These are phyloP conservation scores for Hypoxylon lenormandii DNA, from an alignment of 495 filamentous ascomycete species.

Conservation along the genomic window DNA sequence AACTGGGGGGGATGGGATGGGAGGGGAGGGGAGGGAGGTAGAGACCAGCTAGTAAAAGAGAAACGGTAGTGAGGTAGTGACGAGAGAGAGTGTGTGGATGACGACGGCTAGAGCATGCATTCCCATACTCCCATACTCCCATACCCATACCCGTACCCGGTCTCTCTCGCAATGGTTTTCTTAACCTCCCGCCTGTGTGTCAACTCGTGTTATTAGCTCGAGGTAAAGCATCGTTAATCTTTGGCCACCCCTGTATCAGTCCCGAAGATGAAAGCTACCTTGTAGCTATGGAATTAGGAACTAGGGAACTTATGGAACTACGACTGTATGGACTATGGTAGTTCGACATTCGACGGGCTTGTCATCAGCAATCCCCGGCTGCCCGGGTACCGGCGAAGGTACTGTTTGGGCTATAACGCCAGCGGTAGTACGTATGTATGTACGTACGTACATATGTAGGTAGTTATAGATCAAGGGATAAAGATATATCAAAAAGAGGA, in stretches of 20 bases:
- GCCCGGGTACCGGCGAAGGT: constrained; percentile 28
- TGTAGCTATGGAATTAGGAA: background rate
- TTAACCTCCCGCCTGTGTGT: too few species aligned
- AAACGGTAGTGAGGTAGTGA: background rate
- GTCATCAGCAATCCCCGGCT: constrained; percentile 30
- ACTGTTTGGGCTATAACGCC: constrained; percentile 20
- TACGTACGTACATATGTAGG: too few species aligned
- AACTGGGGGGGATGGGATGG: too few species aligned
- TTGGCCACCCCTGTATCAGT: background rate
- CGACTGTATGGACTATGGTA: too few species aligned
- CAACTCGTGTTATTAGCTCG: too few species aligned
- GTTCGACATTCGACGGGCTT: constrained; percentile 15
- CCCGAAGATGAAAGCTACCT: constrained; percentile 16
- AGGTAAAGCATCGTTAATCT: too few species aligned
- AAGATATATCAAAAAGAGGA: constrained; percentile 30
- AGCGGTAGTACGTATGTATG: background rate
- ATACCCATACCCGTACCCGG: too few species aligned
- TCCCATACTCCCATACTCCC: too few species aligned
- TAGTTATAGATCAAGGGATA: constrained; percentile 7
- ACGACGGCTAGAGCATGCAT: constrained; percentile 3
- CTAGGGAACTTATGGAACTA: too few species aligned
- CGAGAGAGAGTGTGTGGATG: constrained; percentile 1
- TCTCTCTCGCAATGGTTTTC: too few species aligned
- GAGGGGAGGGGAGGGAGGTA: too few species aligned
- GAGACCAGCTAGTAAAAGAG: too few species aligned